Percentiles rank a stretch among this genome's conserved stretches.
Evolutionary conservation across 768 basidiomycete species (phyloP).

Genomic region (Psilocybe azurescens): DNA sequence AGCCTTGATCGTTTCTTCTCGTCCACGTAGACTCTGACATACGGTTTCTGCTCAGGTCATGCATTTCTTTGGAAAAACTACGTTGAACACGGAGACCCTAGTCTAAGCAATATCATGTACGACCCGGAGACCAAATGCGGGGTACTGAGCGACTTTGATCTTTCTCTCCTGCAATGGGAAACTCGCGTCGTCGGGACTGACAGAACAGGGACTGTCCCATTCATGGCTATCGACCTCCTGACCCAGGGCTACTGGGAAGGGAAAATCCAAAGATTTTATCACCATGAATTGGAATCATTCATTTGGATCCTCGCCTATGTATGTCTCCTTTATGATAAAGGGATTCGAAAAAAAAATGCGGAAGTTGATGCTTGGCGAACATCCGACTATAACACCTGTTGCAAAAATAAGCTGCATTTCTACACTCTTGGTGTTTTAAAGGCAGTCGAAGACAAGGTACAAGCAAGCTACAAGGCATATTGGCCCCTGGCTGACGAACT

Average conservation of each 20-base stretch:
- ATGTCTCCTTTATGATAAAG: background rate
- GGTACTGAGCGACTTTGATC: constrained; percentile 4
- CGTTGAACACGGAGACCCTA: constrained; percentile 7
- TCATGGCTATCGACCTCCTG: constrained; percentile 9
- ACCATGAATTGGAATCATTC: constrained; percentile 9
- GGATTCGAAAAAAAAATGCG: background rate
- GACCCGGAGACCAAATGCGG: background rate
- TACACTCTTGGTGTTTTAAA: background rate
- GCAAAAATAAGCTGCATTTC: background rate
- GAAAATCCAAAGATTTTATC: background rate
- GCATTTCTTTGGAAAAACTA: constrained; percentile 1
- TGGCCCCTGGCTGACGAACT: background rate
- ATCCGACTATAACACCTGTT: background rate
- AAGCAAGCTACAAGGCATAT: background rate
- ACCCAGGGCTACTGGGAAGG: background rate
- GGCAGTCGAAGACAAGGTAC: background rate
- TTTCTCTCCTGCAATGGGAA: background rate
- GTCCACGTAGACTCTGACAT: background rate
- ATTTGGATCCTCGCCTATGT: constrained; percentile 12
- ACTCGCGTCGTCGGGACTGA: background rate
- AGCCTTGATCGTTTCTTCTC: background rate
- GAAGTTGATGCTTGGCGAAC: background rate
- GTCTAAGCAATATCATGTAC: constrained; percentile 10
- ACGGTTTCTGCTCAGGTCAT: background rate
- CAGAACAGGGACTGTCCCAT: constrained; percentile 5